Conservation (phyloP, 768 basidiomycete genomes). For the Boletus rubropictus region DNA sequence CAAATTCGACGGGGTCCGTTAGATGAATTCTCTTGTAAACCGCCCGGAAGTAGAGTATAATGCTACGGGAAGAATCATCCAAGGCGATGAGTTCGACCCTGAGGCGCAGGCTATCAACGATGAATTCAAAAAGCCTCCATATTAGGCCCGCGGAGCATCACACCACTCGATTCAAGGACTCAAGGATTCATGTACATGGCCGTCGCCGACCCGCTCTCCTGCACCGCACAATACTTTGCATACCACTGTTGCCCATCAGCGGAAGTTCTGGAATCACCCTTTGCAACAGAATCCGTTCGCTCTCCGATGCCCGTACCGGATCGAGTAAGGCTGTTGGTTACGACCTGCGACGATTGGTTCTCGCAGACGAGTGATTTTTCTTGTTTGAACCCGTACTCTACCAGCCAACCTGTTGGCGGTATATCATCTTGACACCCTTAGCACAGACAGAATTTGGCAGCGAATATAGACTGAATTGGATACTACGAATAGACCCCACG, state of each 20-base stretch:
- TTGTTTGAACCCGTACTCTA: background rate
- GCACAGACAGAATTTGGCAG: background rate
- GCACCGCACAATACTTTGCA: background rate
- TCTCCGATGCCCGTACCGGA: background rate
- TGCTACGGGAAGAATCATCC: conserved; percentile 46
- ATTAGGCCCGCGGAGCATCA: conserved; percentile 18
- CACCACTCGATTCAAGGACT: background rate
- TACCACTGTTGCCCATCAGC: background rate
- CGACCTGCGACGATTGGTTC: background rate
- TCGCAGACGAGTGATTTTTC: background rate
- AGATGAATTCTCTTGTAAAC: conserved; percentile 66
- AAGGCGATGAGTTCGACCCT: conserved; percentile 45
- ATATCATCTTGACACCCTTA: background rate
- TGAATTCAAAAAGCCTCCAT: conserved; percentile 59
- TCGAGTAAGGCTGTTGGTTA: background rate
- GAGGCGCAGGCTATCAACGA: conserved; percentile 54
- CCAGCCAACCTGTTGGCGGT: background rate
- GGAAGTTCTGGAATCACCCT: background rate
- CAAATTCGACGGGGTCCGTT: conserved; percentile 5
- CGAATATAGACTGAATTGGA: background rate
- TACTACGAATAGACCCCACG: background rate
- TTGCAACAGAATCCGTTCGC: background rate
- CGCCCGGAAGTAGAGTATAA: conserved; percentile 49
- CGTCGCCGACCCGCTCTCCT: background rate
- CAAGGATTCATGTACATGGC: background rate